Base-by-base conservation (phyloP, 768 basidiomycete species). In the Jaapia argillacea region DNA sequence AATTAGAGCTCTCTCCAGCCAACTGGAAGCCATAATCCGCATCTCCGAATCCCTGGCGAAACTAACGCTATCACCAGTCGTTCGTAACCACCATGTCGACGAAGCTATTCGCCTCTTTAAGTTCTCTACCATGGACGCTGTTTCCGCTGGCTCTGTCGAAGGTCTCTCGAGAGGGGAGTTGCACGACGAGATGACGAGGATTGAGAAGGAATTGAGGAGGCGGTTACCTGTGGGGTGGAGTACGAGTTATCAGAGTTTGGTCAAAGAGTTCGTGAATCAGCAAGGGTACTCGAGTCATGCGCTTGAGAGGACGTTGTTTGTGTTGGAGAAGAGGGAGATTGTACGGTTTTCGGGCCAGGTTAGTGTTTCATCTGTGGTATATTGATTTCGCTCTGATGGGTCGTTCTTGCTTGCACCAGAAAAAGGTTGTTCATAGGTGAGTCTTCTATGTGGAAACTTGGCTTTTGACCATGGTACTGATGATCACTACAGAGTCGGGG, bases 41-140 rank as follows among this genome's bases (percentile, higher is more conserved):
- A 98, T 98, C 58, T 98, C 96, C 1, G 96, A 99, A 60, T 85
- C 94, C 2, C 70, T 97, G 16, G 93, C 94, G 10, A 99, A 98
- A 57, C 76, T 97, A 64, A 91, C 91, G 3, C 71, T 99, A 13
- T 83, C 85, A 0, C 72, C 89, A 0, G 73, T 81, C 3, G 96
- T 98, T 3, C 80, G 83, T 54, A 84, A 83, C 39, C 84, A 93
- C 58, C 93, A 99, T 53, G 94, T 98, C 20, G 93, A 97, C 61
- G 96, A 99, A 62, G 88, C 96, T 4, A 97, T 98, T 53, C 85
- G 96, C 6, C 64, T 99, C 33, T 99, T 99, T 81, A 98, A 94
- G 57, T 93, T 82, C 66, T 97, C 93, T 6, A 98, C 96, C 2
- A 98, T 99, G 94, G 92, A 98, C 59, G 96, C 96, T 21, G 93